These are phyloP conservation scores for Yamadazyma ubonensis DNA, from an alignment of 805 yeast genomes.

Conservation along the genomic window DNA sequence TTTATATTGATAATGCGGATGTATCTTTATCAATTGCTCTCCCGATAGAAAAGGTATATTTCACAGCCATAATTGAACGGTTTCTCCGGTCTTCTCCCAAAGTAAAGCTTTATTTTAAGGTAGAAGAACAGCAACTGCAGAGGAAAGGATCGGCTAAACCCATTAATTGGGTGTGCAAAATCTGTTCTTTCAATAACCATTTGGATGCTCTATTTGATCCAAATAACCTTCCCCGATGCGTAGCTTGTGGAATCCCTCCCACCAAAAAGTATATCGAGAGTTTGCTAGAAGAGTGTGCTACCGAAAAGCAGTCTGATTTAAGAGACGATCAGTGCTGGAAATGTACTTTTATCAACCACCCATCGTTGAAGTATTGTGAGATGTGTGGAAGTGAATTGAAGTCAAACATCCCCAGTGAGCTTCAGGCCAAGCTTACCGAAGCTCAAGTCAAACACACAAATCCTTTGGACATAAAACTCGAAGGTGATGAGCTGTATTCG, in stretches of 20 bases:
- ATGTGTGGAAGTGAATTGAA: slow-evolving; percentile 67
- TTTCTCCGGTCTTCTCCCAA: slow-evolving; percentile 81
- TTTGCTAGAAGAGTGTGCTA: neutral
- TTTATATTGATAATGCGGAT: slow-evolving; percentile 61
- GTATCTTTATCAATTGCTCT: slow-evolving; percentile 46
- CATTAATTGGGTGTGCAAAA: slow-evolving; percentile 84
- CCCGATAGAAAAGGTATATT: slow-evolving; percentile 41
- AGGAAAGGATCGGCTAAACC: slow-evolving; percentile 2
- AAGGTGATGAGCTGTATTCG: slow-evolving; percentile 35
- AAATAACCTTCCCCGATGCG: slow-evolving; percentile 33
- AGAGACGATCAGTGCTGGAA: slow-evolving; percentile 43
- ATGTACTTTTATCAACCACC: slow-evolving; percentile 85
- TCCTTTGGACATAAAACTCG: slow-evolving; percentile 24
- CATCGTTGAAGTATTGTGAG: slow-evolving; percentile 75
- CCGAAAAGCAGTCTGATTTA: neutral
- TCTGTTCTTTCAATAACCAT: slow-evolving; percentile 71
- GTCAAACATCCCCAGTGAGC: slow-evolving; percentile 13
- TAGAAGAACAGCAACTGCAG: no score
- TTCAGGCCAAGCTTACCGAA: slow-evolving; percentile 5
- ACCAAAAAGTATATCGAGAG: slow-evolving; percentile 13
- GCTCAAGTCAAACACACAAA: slow-evolving; percentile 1
- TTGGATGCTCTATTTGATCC: slow-evolving; percentile 17
- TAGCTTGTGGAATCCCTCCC: slow-evolving; percentile 39
- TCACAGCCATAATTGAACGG: slow-evolving; percentile 45
- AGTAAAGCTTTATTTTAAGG: slow-evolving; percentile 38